A percentile compares a stretch with the other conserved stretches of the same genome.
These are phyloP conservation scores for Bondarzewia mesenterica DNA, from an alignment of 1,284 basidiomycete genomes.

Conservation along the genomic window DNA sequence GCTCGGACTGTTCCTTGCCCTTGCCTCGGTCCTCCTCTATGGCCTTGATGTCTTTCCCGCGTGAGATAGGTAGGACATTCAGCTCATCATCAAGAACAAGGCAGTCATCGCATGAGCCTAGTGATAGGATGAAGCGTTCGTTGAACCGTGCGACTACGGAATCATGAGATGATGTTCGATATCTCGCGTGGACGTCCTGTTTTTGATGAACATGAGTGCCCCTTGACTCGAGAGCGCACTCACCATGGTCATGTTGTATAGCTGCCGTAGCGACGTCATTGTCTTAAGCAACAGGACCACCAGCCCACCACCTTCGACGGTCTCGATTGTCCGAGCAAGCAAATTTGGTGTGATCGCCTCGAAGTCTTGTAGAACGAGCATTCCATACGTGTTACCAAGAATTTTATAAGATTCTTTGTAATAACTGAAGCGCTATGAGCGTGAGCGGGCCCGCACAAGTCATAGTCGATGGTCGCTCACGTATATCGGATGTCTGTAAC, in stretches of 20 bases:
- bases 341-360: slow-evolving; percentile 98
- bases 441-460: too few species aligned
- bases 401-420: slow-evolving; percentile 96
- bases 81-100: slow-evolving; percentile 96
- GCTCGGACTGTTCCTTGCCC: slow-evolving; percentile 55
- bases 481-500: slow-evolving; percentile 99
- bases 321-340: slow-evolving; percentile 95
- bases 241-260: slow-evolving; percentile 97
- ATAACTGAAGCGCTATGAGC: slow-evolving; percentile 35
- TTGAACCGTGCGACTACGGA: slow-evolving; percentile 94
- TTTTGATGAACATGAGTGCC: not conserved
- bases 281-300: slow-evolving; percentile 91
- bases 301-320: slow-evolving; percentile 94
- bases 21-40: slow-evolving; percentile 51
- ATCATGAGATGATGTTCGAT: slow-evolving; percentile 87
- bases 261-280: slow-evolving; percentile 88
- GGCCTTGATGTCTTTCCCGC: slow-evolving; percentile 86
- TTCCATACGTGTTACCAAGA: slow-evolving; percentile 95
- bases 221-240: slow-evolving; percentile 14
- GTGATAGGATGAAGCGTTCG: slow-evolving; percentile 94
- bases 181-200: slow-evolving; percentile 91
- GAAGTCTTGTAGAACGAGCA: slow-evolving; percentile 97
- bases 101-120: slow-evolving; percentile 87
- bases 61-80: slow-evolving; percentile 95
- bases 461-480: slow-evolving; percentile 38